Evolutionary conservation across 179 eudicot species (phyloP).

Genomic region (Pouteria campechiana): DNA sequence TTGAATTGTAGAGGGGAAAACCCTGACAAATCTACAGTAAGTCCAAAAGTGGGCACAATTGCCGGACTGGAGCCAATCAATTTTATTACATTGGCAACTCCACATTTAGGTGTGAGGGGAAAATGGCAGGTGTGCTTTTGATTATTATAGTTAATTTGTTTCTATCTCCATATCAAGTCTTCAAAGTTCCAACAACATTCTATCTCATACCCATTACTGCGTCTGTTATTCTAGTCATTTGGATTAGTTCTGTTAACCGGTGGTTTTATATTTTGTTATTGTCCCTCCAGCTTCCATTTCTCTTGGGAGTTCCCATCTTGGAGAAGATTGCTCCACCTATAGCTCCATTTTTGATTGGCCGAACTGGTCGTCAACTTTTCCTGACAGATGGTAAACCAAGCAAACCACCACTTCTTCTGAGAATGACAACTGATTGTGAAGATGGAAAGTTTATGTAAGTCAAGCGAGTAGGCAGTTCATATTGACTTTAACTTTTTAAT

Average conservation of each 20-base stretch:
- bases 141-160: background rate
- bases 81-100: conserved; percentile 93
- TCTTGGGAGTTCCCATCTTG: conserved; percentile 70
- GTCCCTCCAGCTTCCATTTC: conserved; percentile 72
- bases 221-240: background rate
- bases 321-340: conserved; percentile 86
- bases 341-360: conserved; percentile 75
- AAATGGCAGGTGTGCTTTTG: conserved; percentile 69
- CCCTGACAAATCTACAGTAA: too few species aligned
- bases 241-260: too few species aligned
- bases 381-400: conserved; percentile 86
- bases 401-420: conserved; percentile 76
- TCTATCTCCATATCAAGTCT: background rate
- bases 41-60: conserved; percentile 29
- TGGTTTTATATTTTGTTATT: conserved; percentile 10
- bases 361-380: conserved; percentile 88
- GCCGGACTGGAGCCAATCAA: conserved; percentile 86
- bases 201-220: background rate
- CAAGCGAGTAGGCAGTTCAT: conserved; percentile 1
- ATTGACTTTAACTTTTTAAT: background rate
- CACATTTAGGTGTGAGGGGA: conserved; percentile 98
- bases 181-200: background rate
- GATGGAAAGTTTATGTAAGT: conserved; percentile 81
- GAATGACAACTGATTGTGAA: conserved; percentile 85
- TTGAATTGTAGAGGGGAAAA: too few species aligned